Base-by-base conservation (phyloP, 495 filamentous ascomycete genomes). In the Saxophila tyrrhenica region DNA sequence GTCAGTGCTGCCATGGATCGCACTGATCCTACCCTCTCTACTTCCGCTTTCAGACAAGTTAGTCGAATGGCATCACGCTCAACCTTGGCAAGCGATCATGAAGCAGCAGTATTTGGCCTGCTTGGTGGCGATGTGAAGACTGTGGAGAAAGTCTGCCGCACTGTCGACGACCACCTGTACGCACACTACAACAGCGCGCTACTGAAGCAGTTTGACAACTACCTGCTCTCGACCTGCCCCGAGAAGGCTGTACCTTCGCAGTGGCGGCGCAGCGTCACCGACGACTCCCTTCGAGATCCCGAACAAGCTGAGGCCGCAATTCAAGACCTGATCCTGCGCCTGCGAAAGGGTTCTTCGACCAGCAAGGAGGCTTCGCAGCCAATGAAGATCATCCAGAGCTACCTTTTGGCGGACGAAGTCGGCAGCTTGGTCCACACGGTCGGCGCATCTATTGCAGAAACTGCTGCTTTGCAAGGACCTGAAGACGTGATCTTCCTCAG, bases 151-250 rank as follows among this genome's bases (percentile, higher is more conserved):
- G 79, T 91, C 15, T 92, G 87, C 67, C 73, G 75, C 41, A 80
- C 78, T 38, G 94, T 86, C 84, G 88, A 97, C 56, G 92, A 98
- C 66, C 80, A 84, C 57, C 77, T 96, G n/a, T 97, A 90, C 62
- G 84, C 83, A 8, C 81, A 87, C 62, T 92, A 90, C 74, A 95
- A 94, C 62, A 78, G 85, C 9, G 70, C 91, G 24, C 73, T 98
- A 16, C 73, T 87, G 42, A 73, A 75, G 0, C 77, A 82, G 56
- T 86, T 85, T 64, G 84, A 87, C 54, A 58, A 60, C 2, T 85
- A 79, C 64, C 59, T 87, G 25, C 66, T 73, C 52, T 67, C 65
- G 25, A 69, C 73, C 52, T 75, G 70, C 41, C 61, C 73, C 16
- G 65, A 73, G 16, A 66, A 70, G 21, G 60, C 73, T 5, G 67